phyloP scores from a whole-genome alignment of 371 early-diverging fungal species.

The Mortierella sp. region DNA sequence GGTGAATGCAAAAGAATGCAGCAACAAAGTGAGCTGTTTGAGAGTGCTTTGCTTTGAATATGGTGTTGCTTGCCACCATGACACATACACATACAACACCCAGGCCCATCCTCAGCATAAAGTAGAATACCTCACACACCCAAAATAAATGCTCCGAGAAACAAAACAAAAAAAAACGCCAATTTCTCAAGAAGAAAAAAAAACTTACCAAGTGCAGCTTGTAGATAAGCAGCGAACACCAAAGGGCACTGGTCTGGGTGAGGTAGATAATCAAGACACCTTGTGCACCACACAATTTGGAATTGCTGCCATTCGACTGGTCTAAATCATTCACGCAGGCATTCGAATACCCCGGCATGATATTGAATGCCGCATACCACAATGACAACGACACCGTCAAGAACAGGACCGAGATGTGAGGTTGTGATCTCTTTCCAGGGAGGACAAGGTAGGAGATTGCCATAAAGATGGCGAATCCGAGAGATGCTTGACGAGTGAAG shows the following conservation, averaged over 20 bases:
- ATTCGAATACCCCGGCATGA: slow-evolving; percentile 48
- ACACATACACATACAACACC: neutral
- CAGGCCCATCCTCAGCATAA: neutral
- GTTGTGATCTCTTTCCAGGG: slow-evolving; percentile 63
- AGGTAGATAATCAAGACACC: slow-evolving; percentile 51
- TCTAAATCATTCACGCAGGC: slow-evolving; percentile 40
- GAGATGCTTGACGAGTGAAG: slow-evolving; percentile 52
- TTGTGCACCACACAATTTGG: slow-evolving; percentile 59
- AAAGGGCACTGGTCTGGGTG: slow-evolving; percentile 51
- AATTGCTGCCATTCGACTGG: slow-evolving; percentile 53
- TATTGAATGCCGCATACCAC: slow-evolving; percentile 56
- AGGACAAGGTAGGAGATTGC: slow-evolving; percentile 62
- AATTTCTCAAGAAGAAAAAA: slow-evolving; percentile 5
- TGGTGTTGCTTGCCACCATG: neutral
- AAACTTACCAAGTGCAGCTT: slow-evolving; percentile 52
- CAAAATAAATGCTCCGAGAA: neutral
- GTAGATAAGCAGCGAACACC: slow-evolving; percentile 53
- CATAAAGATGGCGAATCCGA: slow-evolving; percentile 56
- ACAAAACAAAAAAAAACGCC: neutral
- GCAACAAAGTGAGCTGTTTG: neutral
- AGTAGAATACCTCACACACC: slow-evolving; percentile 5
- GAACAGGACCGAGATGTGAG: slow-evolving; percentile 66
- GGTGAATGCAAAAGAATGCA: neutral
- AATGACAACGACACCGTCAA: slow-evolving; percentile 57
- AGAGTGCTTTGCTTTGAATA: neutral